These are phyloP conservation scores for Dothistroma septosporum DNA, from an alignment of 2,329 filamentous ascomycete species.

Conservation along the genomic window DNA sequence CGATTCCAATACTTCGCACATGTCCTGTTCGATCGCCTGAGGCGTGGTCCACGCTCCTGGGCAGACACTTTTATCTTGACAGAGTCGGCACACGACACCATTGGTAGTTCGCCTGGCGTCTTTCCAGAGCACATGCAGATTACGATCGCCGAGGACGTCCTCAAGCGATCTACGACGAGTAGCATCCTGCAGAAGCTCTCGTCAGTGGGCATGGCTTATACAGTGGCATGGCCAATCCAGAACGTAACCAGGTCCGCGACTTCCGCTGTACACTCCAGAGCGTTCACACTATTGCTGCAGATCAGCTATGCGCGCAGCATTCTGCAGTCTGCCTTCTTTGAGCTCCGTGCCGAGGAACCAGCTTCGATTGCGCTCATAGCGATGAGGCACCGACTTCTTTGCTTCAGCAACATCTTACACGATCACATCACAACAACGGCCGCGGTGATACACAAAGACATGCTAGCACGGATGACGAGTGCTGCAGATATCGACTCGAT, in stretches of 20 bases:
- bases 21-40: constrained; percentile 70
- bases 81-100: constrained; percentile 70
- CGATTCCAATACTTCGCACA: constrained; percentile 62
- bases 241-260: constrained; percentile 69
- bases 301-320: constrained; percentile 65
- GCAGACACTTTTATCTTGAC: constrained; percentile 77
- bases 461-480: constrained; percentile 55
- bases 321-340: constrained; percentile 53
- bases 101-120: constrained; percentile 50
- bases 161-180: constrained; percentile 36
- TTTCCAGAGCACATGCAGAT: constrained; percentile 62
- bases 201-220: constrained; percentile 18
- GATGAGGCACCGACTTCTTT: constrained; percentile 62
- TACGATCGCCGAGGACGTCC: constrained; percentile 47
- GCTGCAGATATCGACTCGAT: constrained; percentile 77
- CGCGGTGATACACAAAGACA: constrained; percentile 52
- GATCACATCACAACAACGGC: constrained; percentile 73
- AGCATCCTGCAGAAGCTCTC: constrained; percentile 15
- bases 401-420: constrained; percentile 72
- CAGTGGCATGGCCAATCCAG: constrained; percentile 55
- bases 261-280: constrained; percentile 62
- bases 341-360: constrained; percentile 18
- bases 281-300: constrained; percentile 75
- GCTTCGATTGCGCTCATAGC: constrained; percentile 40
- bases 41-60: constrained; percentile 47